These are phyloP conservation scores for Pezicula rhizophila DNA, from an alignment of 2,329 filamentous ascomycete species.

Conservation along the genomic window DNA sequence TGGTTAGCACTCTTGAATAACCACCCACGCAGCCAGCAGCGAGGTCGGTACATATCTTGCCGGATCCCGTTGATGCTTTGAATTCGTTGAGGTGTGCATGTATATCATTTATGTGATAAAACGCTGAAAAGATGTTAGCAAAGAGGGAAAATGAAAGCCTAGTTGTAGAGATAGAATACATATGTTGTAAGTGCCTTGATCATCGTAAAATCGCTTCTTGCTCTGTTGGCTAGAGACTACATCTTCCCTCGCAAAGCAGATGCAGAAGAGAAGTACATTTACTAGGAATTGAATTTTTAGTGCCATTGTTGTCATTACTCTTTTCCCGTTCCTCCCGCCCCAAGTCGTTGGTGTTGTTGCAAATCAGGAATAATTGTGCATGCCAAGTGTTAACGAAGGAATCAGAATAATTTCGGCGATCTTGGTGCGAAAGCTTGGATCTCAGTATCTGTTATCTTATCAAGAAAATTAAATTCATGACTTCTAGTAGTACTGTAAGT, in stretches of 20 bases:
- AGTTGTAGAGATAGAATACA: conserved; percentile 13
- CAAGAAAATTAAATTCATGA: too few relatives aligned
- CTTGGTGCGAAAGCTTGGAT: too few relatives aligned
- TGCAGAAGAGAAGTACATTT: too few relatives aligned
- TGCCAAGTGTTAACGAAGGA: too few relatives aligned
- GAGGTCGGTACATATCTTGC: conserved; percentile 53
- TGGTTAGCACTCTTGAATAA: conserved; percentile 56
- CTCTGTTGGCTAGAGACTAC: conserved; percentile 40
- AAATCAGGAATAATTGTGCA: too few relatives aligned
- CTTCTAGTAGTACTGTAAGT: too few relatives aligned
- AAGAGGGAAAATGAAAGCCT: not conserved
- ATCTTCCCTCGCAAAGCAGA: conserved; percentile 28
- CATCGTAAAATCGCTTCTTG: conserved; percentile 42
- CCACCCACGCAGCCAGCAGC: conserved; percentile 55
- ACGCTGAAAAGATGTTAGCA: conserved; percentile 32
- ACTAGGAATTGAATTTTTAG: too few relatives aligned
- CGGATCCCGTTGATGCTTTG: conserved; percentile 37
- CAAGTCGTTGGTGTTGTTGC: too few relatives aligned
- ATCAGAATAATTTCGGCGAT: too few relatives aligned
- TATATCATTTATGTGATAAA: conserved; percentile 65
- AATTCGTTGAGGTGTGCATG: conserved; percentile 65
- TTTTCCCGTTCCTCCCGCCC: too few relatives aligned
- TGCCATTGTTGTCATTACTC: too few relatives aligned
- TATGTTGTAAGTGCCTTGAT: conserved; percentile 45
- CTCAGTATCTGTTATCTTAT: too few relatives aligned